These are phyloP conservation scores for Cerioporus squamosus DNA, from an alignment of 1,284 basidiomycete genomes.

Conservation along the genomic window DNA sequence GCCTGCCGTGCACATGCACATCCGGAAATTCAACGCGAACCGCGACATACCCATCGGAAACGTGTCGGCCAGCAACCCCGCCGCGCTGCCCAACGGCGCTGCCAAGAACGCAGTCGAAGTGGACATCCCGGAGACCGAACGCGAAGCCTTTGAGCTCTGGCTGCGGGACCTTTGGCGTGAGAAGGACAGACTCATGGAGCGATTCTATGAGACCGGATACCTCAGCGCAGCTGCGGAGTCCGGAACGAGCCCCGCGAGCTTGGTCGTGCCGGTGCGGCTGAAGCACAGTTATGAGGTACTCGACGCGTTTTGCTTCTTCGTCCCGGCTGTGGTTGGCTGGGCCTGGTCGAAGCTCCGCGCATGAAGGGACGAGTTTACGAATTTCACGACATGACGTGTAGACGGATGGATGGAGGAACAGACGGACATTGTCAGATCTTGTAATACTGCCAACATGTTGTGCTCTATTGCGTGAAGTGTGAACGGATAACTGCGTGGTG, in stretches of 20 bases:
- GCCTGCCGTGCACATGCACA: constrained; percentile 86
- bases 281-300: constrained; percentile 56
- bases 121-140: constrained; percentile 73
- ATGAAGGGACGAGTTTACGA: no score
- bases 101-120: constrained; percentile 45
- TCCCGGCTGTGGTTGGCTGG: constrained; percentile 60
- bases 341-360: constrained; percentile 46
- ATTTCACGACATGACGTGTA: no score
- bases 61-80: constrained; percentile 43
- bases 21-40: constrained; percentile 75
- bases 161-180: constrained; percentile 79
- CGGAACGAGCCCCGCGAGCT: constrained; percentile 25
- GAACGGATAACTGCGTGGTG: constrained; percentile 5
- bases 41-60: constrained; percentile 71
- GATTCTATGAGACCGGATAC: constrained; percentile 57
- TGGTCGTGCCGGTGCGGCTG: constrained; percentile 66
- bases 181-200: constrained; percentile 80
- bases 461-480: not conserved
- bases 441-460: not conserved
- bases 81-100: constrained; percentile 36
- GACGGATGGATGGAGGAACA: not conserved
- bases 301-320: constrained; percentile 72
- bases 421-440: not conserved
- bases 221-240: constrained; percentile 32
- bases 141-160: constrained; percentile 82